phyloP scores from a whole-genome alignment of 1,284 basidiomycete genomes.

The Veloboletus limbatus region DNA sequence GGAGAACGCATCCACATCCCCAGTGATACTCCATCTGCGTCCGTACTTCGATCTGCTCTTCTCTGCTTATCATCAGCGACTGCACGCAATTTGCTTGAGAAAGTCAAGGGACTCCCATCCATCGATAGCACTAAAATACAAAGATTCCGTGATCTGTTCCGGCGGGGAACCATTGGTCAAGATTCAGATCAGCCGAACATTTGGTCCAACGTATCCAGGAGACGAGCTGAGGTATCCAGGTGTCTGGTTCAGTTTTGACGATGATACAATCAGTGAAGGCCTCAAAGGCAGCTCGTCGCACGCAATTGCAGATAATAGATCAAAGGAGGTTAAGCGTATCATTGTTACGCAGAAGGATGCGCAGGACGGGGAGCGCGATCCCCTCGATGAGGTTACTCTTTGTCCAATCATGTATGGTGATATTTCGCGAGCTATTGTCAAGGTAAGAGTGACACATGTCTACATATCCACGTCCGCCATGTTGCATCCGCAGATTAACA shows the following conservation, averaged over 20 bases:
- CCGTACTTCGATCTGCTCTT: constrained; percentile 80
- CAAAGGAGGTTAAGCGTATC: constrained; percentile 74
- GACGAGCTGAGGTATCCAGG: constrained; percentile 80
- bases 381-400: constrained; percentile 63
- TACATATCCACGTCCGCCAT: neutral
- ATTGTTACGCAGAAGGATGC: constrained; percentile 64
- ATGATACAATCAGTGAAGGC: constrained; percentile 55
- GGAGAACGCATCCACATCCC: constrained; percentile 67
- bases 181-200: constrained; percentile 66
- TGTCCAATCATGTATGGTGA: constrained; percentile 70
- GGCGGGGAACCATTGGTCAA: constrained; percentile 58
- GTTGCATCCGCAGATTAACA: constrained; percentile 53
- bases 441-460: constrained; percentile 41
- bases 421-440: constrained; percentile 60
- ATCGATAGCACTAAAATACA: constrained; percentile 68
- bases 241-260: constrained; percentile 77
- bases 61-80: constrained; percentile 69
- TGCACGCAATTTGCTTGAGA: constrained; percentile 72
- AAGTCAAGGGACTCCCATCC: constrained; percentile 62
- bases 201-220: constrained; percentile 84
- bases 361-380: constrained; percentile 56
- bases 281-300: constrained; percentile 42
- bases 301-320: constrained; percentile 49
- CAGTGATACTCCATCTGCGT: constrained; percentile 73
- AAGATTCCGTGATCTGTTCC: constrained; percentile 60